These are phyloP conservation scores for Bretschneidera sinensis DNA, from an alignment of 345 rosid species.

Conservation along the genomic window DNA sequence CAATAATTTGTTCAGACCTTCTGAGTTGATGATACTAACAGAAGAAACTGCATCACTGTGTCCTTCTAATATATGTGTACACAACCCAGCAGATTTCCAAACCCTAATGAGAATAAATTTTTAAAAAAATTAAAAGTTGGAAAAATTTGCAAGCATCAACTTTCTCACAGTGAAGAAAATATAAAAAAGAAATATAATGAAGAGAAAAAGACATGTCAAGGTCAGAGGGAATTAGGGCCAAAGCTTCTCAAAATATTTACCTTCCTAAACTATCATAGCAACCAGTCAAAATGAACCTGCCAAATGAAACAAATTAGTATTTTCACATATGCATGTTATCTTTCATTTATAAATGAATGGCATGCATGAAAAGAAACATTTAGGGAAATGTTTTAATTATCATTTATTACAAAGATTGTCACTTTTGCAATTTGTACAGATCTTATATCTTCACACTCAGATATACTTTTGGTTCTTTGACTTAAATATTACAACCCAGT, in stretches of 20 bases:
- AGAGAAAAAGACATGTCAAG: not conserved
- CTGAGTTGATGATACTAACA: slow-evolving; percentile 44
- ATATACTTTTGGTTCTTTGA: too few relatives aligned
- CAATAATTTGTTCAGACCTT: slow-evolving; percentile 37
- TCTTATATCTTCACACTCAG: too few relatives aligned
- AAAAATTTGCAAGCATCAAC: not conserved
- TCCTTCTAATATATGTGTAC: slow-evolving; percentile 81
- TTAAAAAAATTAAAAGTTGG: not conserved
- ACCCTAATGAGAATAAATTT: slow-evolving; percentile 37
- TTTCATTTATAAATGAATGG: not conserved
- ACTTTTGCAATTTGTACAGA: not conserved
- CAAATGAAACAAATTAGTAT: slow-evolving; percentile 23
- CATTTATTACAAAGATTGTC: not conserved
- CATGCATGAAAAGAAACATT: not conserved
- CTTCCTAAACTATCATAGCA: slow-evolving; percentile 83
- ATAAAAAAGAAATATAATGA: not conserved
- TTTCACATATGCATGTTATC: not conserved
- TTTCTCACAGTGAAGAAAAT: not conserved
- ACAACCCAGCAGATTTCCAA: slow-evolving; percentile 71
- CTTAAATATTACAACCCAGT: too few relatives aligned
- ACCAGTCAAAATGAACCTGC: slow-evolving; percentile 88
- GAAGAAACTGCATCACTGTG: slow-evolving; percentile 71
- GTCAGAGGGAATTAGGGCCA: not conserved
- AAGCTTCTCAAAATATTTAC: slow-evolving; percentile 23
- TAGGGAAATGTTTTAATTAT: not conserved